Base-by-base conservation (phyloP, 1,284 basidiomycete genomes). In the Trichosporon ovoides region DNA sequence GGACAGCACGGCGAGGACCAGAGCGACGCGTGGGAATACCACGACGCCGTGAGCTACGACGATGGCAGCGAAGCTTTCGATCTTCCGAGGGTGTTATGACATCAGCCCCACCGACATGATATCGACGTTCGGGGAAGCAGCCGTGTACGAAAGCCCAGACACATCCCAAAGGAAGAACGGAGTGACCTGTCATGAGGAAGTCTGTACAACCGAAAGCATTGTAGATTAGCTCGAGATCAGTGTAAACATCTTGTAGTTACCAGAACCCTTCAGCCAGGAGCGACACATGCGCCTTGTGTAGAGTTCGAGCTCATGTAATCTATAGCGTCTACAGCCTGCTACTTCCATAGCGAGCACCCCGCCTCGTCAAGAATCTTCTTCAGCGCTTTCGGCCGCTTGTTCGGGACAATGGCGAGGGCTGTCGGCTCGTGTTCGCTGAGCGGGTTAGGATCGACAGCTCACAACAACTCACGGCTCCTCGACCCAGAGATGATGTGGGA, bases 401-500 rank as follows among this genome's bases (percentile, higher is more conserved):
- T 81, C 1, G 80, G 80, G 13, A 79, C 75, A 28, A 81, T 65
- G 7, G 80, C 80, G 13, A 81, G 61, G 12, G 79, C 80, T 0
- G 80, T 81, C 0, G 80, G 74, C 2, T 68, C 66, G 38, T 78
- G 72, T 59, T 81, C 80, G 0, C 73, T 75, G 43, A 19, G 34
- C 58, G 43, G 63, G 58, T 48, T 48, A 48, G 43, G 7, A 28
- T 1, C 11, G 28, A 14, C 22, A 22, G n/a, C 13, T 18, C 40
- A 38, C 19, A 4, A 49, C 7, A n/a, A n/a, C 73, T 66, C 43
- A 77, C 73, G 80, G 80, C 64, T 80, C 75, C 65, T 81, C 80
- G 24, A 79, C 71, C 80, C 80, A 81, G 40, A 81, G 58, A 53
- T 77, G 74, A 62, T 81, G 77, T 7, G 65, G 64, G 20, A 77